phyloP scores from a whole-genome alignment of 1,139 yeast genomes.

The Meyerozyma athensensis region DNA sequence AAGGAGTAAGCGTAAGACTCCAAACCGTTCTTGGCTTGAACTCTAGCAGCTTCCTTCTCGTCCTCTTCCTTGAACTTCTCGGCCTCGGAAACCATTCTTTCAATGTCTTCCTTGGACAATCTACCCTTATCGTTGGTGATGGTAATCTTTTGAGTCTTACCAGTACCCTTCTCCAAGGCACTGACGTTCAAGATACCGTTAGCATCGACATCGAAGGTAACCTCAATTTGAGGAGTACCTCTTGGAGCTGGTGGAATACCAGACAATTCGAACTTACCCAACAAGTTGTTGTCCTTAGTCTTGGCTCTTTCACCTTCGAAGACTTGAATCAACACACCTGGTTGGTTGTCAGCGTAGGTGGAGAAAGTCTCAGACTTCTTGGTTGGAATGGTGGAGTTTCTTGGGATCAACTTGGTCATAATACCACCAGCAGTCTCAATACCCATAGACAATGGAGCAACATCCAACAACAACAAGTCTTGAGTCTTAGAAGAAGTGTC shows the following conservation, averaged over 20 bases:
- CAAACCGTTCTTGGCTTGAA: constrained; percentile 74
- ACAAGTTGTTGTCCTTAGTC: constrained; percentile 90
- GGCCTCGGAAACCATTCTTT: constrained; percentile 48
- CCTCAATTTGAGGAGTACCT: constrained; percentile 97
- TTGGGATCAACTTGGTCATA: constrained; percentile 93
- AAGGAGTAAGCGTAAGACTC: constrained; percentile 89
- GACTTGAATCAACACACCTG: constrained; percentile 93
- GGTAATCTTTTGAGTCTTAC: constrained; percentile 52
- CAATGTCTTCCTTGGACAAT: constrained; percentile 48
- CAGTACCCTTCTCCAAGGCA: constrained; percentile 95
- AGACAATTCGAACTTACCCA: constrained; percentile 92
- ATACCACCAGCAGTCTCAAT: constrained; percentile 98
- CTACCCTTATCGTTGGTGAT: constrained; percentile 50
- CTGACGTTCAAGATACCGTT: constrained; percentile 93
- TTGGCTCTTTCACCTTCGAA: constrained; percentile 97
- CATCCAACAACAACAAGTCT: constrained; percentile 82
- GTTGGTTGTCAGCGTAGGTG: constrained; percentile 96
- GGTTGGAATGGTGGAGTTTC: constrained; percentile 96
- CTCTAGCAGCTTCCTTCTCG: constrained; percentile 44
- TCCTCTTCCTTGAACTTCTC: constrained; percentile 50
- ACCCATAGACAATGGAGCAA: constrained; percentile 91
- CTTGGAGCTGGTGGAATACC: constrained; percentile 99
- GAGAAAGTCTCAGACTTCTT: constrained; percentile 96
- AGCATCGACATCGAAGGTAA: constrained; percentile 90
- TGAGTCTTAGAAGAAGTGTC: constrained; percentile 79